Conservation (phyloP, 805 yeast species). For the Nakazawaea holstii region DNA sequence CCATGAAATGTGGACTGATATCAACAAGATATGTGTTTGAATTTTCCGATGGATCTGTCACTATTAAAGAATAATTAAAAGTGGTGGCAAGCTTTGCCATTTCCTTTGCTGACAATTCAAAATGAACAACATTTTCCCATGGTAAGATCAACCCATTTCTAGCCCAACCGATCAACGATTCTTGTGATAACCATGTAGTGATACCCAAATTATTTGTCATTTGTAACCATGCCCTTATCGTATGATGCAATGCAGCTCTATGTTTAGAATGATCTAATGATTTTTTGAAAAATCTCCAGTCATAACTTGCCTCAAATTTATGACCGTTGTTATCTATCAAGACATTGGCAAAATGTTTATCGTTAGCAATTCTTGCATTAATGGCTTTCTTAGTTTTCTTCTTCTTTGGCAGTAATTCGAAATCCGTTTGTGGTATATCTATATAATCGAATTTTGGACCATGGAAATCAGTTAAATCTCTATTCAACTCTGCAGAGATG, state of each 20-base stretch:
- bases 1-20: slow-evolving; percentile 42
- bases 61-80: slow-evolving; percentile 40
- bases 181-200: slow-evolving; percentile 43
- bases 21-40: slow-evolving; percentile 41
- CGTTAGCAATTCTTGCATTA: slow-evolving; percentile 24
- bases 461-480: slow-evolving; percentile 24
- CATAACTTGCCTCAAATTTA: slow-evolving; percentile 39
- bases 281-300: slow-evolving; percentile 60
- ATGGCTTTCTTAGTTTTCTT: slow-evolving; percentile 24
- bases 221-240: slow-evolving; percentile 40
- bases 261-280: slow-evolving; percentile 31
- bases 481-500: slow-evolving; percentile 21
- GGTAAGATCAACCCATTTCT: slow-evolving; percentile 46
- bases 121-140: slow-evolving; percentile 46
- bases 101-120: slow-evolving; percentile 46
- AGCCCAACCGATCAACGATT: slow-evolving; percentile 43
- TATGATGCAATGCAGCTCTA: slow-evolving; percentile 40
- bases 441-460: slow-evolving; percentile 15
- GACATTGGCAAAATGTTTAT: slow-evolving; percentile 27
- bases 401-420: slow-evolving; percentile 22
- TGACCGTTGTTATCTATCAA: slow-evolving; percentile 25
- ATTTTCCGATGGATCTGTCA: slow-evolving; percentile 39
- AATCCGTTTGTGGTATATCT: slow-evolving; percentile 18
- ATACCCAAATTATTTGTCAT: slow-evolving; percentile 37
- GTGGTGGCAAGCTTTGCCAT: slow-evolving; percentile 38